Evolutionary conservation across 2,329 filamentous ascomycete genomes (phyloP).

Genomic region (Huntiella decipiens): DNA sequence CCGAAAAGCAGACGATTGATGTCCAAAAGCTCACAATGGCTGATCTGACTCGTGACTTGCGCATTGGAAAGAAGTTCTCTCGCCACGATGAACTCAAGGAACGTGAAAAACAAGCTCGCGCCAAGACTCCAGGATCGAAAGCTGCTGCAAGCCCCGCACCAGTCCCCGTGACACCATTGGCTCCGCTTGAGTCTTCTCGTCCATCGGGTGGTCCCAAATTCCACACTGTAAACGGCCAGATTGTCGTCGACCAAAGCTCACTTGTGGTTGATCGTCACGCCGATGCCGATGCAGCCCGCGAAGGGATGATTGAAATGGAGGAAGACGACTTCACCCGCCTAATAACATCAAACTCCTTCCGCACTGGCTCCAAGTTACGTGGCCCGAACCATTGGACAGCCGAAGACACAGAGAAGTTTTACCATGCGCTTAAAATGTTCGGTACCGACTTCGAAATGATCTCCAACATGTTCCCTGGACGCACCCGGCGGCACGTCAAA

Average conservation of each 20-base stretch:
- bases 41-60: constrained; percentile 49
- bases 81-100: constrained; percentile 54
- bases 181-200: neutral
- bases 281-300: constrained; percentile 31
- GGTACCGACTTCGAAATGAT: constrained; percentile 75
- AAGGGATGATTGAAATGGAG: constrained; percentile 44
- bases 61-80: constrained; percentile 56
- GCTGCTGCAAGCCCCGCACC: constrained; percentile 3
- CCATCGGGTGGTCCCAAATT: constrained; percentile 29
- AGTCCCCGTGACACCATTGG: neutral
- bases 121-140: constrained; percentile 23
- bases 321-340: constrained; percentile 62
- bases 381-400: constrained; percentile 50
- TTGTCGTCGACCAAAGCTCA: constrained; percentile 51
- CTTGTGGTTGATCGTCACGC: constrained; percentile 51
- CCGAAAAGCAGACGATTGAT: constrained; percentile 44
- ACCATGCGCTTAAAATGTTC: constrained; percentile 54
- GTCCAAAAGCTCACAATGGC: constrained; percentile 49
- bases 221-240: constrained; percentile 50
- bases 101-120: constrained; percentile 34
- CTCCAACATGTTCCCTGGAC: constrained; percentile 51
- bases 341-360: constrained; percentile 50
- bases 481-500: constrained; percentile 57
- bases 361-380: constrained; percentile 39
- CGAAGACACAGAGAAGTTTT: constrained; percentile 57